Conservation (phyloP, 441 rosid species). For the Bruguiera hainesii region DNA sequence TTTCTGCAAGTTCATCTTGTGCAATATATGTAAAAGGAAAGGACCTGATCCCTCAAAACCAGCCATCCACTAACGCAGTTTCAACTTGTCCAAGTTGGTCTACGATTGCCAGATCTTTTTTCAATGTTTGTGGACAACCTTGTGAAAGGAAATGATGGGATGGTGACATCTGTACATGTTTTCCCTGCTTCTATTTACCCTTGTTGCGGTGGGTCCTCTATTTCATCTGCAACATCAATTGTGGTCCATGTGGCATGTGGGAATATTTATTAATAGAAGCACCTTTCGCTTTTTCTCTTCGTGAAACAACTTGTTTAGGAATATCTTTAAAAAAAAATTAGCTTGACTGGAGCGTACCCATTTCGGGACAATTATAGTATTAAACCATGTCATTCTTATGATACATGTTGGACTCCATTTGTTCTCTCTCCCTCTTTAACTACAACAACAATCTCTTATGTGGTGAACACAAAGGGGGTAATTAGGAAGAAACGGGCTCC, state of each 20-base stretch:
- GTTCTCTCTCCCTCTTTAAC: neutral
- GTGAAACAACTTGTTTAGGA: no score
- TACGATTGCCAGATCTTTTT: neutral
- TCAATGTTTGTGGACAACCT: slow-evolving; percentile 2
- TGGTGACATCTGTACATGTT: neutral
- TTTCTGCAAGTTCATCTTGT: no score
- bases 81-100: neutral
- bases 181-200: no score
- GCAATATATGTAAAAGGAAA: no score
- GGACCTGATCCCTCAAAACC: neutral
- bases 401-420: neutral
- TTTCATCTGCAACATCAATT: no score
- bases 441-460: neutral
- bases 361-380: neutral
- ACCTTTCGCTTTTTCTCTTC: no score
- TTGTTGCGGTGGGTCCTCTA: no score
- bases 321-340: no score
- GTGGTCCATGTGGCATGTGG: no score
- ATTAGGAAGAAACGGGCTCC: neutral
- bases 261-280: no score
- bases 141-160: neutral
- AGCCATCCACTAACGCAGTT: neutral
- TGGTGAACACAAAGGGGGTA: neutral
- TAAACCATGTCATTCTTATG: neutral
- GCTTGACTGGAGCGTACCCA: no score